Percentiles rank a stretch among this genome's conserved stretches.
These are phyloP conservation scores for Trichophyton benhamiae DNA, from an alignment of 2,329 filamentous ascomycete genomes.

Conservation along the genomic window DNA sequence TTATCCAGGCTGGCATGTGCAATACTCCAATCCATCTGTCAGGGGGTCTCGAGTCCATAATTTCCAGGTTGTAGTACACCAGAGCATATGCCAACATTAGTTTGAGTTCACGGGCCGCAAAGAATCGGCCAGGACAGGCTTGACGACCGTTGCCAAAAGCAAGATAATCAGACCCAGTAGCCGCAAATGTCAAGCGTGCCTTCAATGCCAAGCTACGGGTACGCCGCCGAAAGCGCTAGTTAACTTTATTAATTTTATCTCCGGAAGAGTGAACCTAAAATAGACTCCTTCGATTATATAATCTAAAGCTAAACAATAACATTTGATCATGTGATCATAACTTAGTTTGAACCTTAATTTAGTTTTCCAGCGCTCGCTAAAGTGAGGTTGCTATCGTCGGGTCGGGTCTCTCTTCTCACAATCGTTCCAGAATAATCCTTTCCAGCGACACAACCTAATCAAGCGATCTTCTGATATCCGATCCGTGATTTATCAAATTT, in stretches of 20 bases:
- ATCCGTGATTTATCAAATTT: too few relatives aligned
- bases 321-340: too few relatives aligned
- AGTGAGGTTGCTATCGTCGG: too few relatives aligned
- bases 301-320: too few relatives aligned
- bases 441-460: too few relatives aligned
- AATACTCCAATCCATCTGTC: not conserved
- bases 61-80: not conserved
- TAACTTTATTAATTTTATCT: too few relatives aligned
- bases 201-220: not conserved
- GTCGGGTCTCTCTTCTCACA: too few relatives aligned
- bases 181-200: not conserved
- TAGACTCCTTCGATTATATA: too few relatives aligned
- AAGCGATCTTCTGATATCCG: not conserved
- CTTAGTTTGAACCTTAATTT: too few relatives aligned
- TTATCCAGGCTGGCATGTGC: not conserved
- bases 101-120: slow-evolving; percentile 19
- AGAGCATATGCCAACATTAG: not conserved
- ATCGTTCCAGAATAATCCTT: too few relatives aligned
- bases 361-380: too few relatives aligned
- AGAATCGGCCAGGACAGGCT: slow-evolving; percentile 32
- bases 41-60: not conserved
- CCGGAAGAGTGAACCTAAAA: too few relatives aligned
- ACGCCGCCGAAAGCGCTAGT: not conserved
- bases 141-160: slow-evolving; percentile 32
- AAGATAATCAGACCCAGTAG: not conserved